Evolutionary conservation across 306 rosid species (phyloP).

Genomic region (Oemleria cerasiformis): DNA sequence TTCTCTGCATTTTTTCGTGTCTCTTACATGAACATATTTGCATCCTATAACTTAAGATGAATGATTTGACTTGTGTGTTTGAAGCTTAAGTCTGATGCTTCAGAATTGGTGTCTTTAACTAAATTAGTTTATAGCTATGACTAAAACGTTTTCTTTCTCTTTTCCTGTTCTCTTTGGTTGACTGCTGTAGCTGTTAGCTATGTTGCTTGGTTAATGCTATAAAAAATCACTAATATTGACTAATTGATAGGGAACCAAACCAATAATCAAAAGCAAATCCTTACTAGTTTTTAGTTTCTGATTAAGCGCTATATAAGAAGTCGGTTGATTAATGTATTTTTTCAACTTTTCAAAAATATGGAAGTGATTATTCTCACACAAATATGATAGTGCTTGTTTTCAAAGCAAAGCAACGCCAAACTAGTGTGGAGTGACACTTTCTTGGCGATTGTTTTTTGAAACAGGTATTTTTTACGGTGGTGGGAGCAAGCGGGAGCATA

Average conservation of each 20-base stretch:
- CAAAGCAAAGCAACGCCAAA: no score
- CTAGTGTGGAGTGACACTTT: background rate
- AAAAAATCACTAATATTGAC: no score
- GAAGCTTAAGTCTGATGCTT: no score
- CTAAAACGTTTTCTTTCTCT: slow-evolving; percentile 3
- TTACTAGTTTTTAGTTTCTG: no score
- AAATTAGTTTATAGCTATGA: background rate
- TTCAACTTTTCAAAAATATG: no score
- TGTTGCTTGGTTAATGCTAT: no score
- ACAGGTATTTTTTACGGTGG: slow-evolving; percentile 49
- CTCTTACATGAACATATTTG: background rate
- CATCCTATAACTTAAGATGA: background rate
- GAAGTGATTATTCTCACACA: no score
- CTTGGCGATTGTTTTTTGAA: slow-evolving; percentile 1
- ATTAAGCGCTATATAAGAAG: no score
- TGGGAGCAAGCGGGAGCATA: slow-evolving; percentile 50
- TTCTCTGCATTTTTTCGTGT: background rate
- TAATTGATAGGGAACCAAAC: no score
- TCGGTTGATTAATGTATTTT: no score
- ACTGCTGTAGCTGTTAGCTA: slow-evolving; percentile 45
- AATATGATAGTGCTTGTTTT: no score
- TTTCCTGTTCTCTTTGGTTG: slow-evolving; percentile 17
- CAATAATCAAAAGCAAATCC: no score
- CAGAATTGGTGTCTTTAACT: background rate
- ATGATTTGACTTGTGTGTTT: background rate